Evolutionary conservation across 2,329 filamentous ascomycete species (phyloP).

Genomic region (Periconia digitata): DNA sequence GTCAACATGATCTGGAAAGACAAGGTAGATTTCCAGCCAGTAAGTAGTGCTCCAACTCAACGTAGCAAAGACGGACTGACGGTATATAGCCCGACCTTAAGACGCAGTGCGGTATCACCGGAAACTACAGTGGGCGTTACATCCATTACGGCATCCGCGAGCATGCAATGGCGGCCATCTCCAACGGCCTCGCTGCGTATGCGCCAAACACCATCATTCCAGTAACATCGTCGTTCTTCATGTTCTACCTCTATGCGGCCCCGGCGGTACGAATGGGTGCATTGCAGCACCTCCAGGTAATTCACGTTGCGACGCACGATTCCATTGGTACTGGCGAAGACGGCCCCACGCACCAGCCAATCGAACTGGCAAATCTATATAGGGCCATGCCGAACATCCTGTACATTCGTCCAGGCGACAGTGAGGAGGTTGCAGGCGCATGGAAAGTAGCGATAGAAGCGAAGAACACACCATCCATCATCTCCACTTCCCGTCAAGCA

Average conservation of each 20-base stretch:
- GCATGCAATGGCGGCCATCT: constrained; percentile 41
- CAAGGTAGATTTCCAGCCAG: constrained; percentile 55
- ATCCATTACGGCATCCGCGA: constrained; percentile 44
- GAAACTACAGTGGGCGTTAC: constrained; percentile 58
- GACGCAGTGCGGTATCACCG: constrained; percentile 54
- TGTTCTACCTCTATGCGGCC: constrained; percentile 64
- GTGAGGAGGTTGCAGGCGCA: constrained; percentile 60
- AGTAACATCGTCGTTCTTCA: constrained; percentile 63
- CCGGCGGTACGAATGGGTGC: constrained; percentile 64
- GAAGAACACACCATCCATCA: constrained; percentile 49
- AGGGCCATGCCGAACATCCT: constrained; percentile 64
- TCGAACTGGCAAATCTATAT: constrained; percentile 59
- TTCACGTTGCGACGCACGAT: constrained; percentile 65
- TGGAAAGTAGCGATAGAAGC: constrained; percentile 53
- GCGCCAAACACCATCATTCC: constrained; percentile 37
- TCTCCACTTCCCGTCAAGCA: constrained; percentile 53
- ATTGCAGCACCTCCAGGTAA: constrained; percentile 57
- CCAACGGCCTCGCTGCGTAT: constrained; percentile 62
- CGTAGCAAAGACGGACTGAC: constrained; percentile 13
- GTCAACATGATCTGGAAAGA: constrained; percentile 55
- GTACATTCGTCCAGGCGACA: constrained; percentile 62
- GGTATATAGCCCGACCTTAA: constrained; percentile 26
- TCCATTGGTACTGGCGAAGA: constrained; percentile 59
- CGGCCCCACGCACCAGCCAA: constrained; percentile 64
- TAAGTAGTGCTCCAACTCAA: constrained; percentile 25